These are phyloP conservation scores for Beauveria varroae DNA, from an alignment of 2,329 filamentous ascomycete species.

Conservation along the genomic window DNA sequence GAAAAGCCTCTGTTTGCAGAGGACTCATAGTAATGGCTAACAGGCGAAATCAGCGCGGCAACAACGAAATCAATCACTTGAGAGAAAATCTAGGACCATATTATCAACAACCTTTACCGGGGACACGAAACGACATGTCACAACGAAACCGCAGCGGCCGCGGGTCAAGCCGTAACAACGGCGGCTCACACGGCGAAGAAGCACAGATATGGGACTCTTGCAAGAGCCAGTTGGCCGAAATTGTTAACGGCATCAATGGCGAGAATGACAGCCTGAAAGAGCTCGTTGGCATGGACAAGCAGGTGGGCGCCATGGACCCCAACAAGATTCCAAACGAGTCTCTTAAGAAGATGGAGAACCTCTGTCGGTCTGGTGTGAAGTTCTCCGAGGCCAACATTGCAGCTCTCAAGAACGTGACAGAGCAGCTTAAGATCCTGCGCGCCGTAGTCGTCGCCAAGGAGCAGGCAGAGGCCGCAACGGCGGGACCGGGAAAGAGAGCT, in stretches of 20 bases:
- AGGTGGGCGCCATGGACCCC: conserved; percentile 30
- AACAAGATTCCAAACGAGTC: conserved; percentile 29
- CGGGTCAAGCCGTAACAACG: conserved; percentile 37
- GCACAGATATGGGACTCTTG: conserved; percentile 35
- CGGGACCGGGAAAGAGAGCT: conserved; percentile 23
- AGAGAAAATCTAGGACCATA: conserved; percentile 12
- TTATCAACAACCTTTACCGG: conserved; percentile 1
- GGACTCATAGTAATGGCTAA: conserved; percentile 12
- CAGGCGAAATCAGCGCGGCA: conserved; percentile 11
- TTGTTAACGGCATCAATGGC: conserved; percentile 32
- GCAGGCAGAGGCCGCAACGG: conserved; percentile 26
- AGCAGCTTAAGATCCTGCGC: conserved; percentile 35
- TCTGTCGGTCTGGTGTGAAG: conserved; percentile 35
- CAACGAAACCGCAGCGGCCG: conserved; percentile 38
- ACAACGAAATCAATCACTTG: conserved; percentile 10
- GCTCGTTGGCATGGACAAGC: conserved; percentile 33
- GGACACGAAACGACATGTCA: conserved; percentile 28
- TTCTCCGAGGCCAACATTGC: conserved; percentile 30
- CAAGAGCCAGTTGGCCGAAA: conserved; percentile 32
- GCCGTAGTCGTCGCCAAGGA: conserved; percentile 38
- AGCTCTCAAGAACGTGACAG: conserved; percentile 30
- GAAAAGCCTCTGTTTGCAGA: background rate
- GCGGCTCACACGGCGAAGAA: conserved; percentile 35
- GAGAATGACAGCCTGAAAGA: conserved; percentile 34
- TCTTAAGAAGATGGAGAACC: conserved; percentile 36